A percentile compares a stretch with the other conserved stretches of the same genome.
Evolutionary conservation across 768 basidiomycete genomes (phyloP).

Genomic region (Pholiota conissans): DNA sequence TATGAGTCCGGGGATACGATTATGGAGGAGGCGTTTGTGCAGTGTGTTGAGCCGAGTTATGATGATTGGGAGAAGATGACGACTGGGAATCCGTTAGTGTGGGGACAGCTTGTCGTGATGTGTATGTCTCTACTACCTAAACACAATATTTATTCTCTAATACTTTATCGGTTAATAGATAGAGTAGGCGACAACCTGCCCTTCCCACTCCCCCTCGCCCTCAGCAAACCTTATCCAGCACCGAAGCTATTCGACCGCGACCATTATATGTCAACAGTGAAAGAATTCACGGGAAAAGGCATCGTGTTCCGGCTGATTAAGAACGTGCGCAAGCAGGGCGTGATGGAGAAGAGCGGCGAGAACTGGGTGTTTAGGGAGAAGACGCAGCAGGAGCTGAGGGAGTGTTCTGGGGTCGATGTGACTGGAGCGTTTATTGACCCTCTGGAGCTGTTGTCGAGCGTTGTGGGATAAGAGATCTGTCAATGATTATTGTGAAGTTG

Average conservation of each 20-base stretch:
- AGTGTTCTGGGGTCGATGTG: background rate
- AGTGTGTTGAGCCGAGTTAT: background rate
- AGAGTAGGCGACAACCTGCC: background rate
- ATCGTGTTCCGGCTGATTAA: background rate
- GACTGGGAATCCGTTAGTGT: background rate
- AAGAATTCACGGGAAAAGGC: background rate
- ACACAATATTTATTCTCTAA: background rate
- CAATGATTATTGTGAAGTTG: background rate
- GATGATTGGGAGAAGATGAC: background rate
- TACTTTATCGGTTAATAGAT: background rate
- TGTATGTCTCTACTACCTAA: background rate
- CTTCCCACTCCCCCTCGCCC: background rate
- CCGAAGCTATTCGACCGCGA: background rate
- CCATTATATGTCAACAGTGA: background rate
- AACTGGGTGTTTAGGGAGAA: background rate
- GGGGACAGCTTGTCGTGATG: background rate
- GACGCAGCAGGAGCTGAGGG: background rate
- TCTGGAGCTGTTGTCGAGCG: background rate
- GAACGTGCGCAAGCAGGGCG: background rate
- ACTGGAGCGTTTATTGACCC: background rate
- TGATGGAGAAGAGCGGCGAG: slow-evolving; percentile 1
- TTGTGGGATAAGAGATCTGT: too few species aligned
- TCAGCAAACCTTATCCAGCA: background rate
- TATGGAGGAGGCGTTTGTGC: background rate
- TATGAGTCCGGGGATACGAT: background rate